Base-by-base conservation (phyloP, 2,329 filamentous ascomycete species). In the Monosporascus sp. region DNA sequence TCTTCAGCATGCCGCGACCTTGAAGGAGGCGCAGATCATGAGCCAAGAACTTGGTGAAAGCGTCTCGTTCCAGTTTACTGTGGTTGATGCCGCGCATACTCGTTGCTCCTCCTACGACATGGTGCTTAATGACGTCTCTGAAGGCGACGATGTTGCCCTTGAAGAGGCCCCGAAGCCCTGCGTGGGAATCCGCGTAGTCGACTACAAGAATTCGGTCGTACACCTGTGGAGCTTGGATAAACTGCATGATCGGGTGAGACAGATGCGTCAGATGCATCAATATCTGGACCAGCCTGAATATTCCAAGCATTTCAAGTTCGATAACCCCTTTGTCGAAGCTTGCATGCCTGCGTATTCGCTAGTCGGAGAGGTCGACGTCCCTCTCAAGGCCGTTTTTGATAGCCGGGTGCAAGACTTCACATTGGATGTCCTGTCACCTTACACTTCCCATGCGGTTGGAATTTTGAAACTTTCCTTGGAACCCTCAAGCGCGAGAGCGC, bases 21-120 rank as follows among this genome's bases (percentile, higher is more conserved):
- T 99, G 54, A 99, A 99, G 69, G 94, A 99, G 71, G 94, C 94
- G 1, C 94, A 99, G 67, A 87, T 99, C 56, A 94, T 99, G 90
- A 96, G 92, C 74, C 93, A 96, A 62, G 90, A 96, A 64, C 88
- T 99, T 75, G 89, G 94, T 61, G 94, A 97, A 69, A 85, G 85
- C 59, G 89, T 97, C 8, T 87, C 93, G 20, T 97, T 99, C 68
- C 94, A 99, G 69, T 99, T 97, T 67, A 88, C 90, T 14, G 86
- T 97, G 52, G 85, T 97, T 35, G 93, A 97, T 63, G 77, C 88
- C 57, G 94, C 94, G 1, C 92, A 99, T 65, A 86, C 85, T 22
- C 81, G 95, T 60, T 92, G 88, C 62, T 99, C 94, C 3, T 96
- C 92, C 1, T 99, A 99, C 71, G 94, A 99, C 70, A 87, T 99